phyloP scores from a whole-genome alignment of 1,284 basidiomycete species.

The Marasmius sp. region DNA sequence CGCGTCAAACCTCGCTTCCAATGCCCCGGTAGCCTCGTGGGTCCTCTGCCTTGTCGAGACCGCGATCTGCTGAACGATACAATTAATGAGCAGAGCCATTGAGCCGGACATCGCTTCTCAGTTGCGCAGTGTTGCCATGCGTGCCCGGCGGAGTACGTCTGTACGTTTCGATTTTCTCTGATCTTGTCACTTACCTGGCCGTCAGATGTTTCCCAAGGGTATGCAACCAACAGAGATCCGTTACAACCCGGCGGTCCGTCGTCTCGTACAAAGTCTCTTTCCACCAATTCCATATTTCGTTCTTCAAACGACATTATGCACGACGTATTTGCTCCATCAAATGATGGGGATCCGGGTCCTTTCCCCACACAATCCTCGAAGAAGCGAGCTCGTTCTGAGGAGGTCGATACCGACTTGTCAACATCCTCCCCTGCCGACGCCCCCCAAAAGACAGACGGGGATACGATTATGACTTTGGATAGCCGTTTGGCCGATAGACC shows the following conservation, averaged over 20 bases:
- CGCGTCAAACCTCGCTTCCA: constrained; percentile 30
- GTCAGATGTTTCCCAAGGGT: constrained; percentile 54
- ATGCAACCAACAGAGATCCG: constrained; percentile 33
- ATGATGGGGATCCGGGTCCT: constrained; percentile 8
- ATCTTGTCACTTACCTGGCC: constrained; percentile 22
- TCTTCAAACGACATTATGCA: constrained; percentile 43
- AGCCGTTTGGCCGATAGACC: constrained; percentile 22
- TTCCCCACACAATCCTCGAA: constrained; percentile 19
- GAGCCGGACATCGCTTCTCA: constrained; percentile 42
- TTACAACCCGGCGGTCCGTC: constrained; percentile 21
- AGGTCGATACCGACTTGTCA: constrained; percentile 12
- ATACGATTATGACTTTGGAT: background rate
- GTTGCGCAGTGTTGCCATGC: constrained; percentile 46
- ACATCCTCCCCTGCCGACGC: background rate
- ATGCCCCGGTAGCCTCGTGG: constrained; percentile 8
- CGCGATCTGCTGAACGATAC: background rate
- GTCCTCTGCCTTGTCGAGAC: constrained; percentile 1
- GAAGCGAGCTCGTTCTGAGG: constrained; percentile 33
- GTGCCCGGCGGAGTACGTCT: constrained; percentile 48
- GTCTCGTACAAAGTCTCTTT: constrained; percentile 31
- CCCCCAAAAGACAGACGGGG: background rate
- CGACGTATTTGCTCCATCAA: constrained; percentile 29
- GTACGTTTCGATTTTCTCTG: constrained; percentile 4
- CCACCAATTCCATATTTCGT: constrained; percentile 39
- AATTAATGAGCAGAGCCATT: constrained; percentile 15